Evolutionary conservation across 176 grass and related monocot species (phyloP).

Genomic region (Hsuehochloa calcarea): DNA sequence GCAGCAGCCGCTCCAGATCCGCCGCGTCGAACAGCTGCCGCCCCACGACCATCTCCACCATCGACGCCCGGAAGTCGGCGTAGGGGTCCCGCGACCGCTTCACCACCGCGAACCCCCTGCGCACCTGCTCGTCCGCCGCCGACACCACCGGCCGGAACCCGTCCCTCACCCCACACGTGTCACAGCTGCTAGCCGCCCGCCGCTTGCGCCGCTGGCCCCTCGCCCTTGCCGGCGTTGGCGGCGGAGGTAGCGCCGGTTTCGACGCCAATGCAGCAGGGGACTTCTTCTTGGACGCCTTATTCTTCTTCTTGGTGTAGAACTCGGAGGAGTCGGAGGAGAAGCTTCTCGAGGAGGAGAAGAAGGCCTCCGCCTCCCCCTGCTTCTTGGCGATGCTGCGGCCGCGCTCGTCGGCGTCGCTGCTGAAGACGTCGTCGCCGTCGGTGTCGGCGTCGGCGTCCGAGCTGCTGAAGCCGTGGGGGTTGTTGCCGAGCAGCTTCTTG

Average conservation of each 20-base stretch:
- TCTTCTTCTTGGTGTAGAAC: slow-evolving; percentile 75
- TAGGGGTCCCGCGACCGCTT: slow-evolving; percentile 89
- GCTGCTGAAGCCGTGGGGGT: slow-evolving; percentile 78
- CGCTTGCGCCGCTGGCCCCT: neutral
- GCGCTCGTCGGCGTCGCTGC: slow-evolving; percentile 53
- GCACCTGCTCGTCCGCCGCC: slow-evolving; percentile 49
- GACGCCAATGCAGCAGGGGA: neutral
- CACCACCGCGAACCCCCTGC: slow-evolving; percentile 70
- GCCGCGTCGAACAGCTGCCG: slow-evolving; percentile 61
- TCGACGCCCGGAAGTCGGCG: slow-evolving; percentile 78
- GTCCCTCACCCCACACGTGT: slow-evolving; percentile 63
- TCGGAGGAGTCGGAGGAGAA: slow-evolving; percentile 98
- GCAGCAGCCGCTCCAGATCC: slow-evolving; percentile 85
- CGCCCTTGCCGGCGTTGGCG: neutral
- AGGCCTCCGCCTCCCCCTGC: slow-evolving; percentile 50
- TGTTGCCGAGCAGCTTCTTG: slow-evolving; percentile 52
- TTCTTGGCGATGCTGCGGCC: slow-evolving; percentile 13
- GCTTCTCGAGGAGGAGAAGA: slow-evolving; percentile 85
- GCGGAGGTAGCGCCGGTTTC: neutral
- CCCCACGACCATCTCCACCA: slow-evolving; percentile 95
- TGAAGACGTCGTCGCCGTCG: slow-evolving; percentile 51
- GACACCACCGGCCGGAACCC: slow-evolving; percentile 67
- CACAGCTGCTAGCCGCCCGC: slow-evolving; percentile 48
- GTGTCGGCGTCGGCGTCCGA: slow-evolving; percentile 51
- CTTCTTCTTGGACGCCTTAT: neutral